Percentiles rank a stretch among this genome's conserved stretches.
Evolutionary conservation across 768 basidiomycete species (phyloP).

Genomic region (Naganishia randhawae): DNA sequence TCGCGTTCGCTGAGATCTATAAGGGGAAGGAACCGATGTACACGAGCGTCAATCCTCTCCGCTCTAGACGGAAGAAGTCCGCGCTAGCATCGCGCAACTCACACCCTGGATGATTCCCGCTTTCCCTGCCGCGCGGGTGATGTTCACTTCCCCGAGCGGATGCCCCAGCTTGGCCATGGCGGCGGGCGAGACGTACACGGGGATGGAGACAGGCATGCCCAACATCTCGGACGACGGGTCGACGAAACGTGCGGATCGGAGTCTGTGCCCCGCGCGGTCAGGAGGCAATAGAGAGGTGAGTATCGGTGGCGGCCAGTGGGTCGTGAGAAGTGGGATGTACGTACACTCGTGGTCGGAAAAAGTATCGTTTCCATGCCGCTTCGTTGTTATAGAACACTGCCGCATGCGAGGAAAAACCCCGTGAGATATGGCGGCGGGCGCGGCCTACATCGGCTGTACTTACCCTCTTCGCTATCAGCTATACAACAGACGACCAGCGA

Average conservation of each 20-base stretch:
- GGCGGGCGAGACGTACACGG: slow-evolving; percentile 47
- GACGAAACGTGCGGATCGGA: slow-evolving; percentile 26
- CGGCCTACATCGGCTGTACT: slow-evolving; percentile 14
- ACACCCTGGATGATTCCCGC: slow-evolving; percentile 70
- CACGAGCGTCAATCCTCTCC: neutral
- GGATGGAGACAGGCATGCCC: slow-evolving; percentile 39
- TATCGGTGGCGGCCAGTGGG: slow-evolving; percentile 23
- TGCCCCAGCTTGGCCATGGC: slow-evolving; percentile 64
- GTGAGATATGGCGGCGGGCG: neutral
- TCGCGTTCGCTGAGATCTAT: slow-evolving; percentile 52
- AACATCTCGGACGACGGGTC: slow-evolving; percentile 39
- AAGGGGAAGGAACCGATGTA: neutral
- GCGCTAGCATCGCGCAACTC: slow-evolving; percentile 33
- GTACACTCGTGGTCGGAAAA: slow-evolving; percentile 44
- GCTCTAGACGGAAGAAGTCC: too few relatives aligned
- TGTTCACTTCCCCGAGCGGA: slow-evolving; percentile 76
- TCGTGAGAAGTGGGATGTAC: slow-evolving; percentile 19
- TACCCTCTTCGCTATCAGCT: slow-evolving; percentile 45
- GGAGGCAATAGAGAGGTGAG: too few relatives aligned
- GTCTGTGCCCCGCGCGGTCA: too few relatives aligned
- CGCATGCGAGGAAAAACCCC: slow-evolving; percentile 6
- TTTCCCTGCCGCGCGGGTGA: slow-evolving; percentile 65
- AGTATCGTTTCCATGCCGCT: slow-evolving; percentile 48
- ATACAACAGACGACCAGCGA: neutral
- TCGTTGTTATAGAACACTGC: slow-evolving; percentile 44